These are phyloP conservation scores for Neurospora sublineolata DNA, from an alignment of 495 filamentous ascomycete species.

Conservation along the genomic window DNA sequence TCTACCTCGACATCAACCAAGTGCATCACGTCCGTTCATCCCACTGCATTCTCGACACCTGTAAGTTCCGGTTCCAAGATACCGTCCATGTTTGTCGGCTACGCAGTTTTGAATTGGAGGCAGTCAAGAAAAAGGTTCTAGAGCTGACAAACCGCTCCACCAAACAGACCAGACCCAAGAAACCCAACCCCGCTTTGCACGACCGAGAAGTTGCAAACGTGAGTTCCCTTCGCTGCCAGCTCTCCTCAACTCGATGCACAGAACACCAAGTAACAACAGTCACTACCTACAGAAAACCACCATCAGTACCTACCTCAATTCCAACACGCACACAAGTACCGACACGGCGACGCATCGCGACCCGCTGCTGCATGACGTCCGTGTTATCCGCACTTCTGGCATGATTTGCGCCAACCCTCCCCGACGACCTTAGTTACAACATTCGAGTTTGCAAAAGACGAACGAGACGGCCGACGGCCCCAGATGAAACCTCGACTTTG, in stretches of 20 bases:
- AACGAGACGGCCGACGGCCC: neutral
- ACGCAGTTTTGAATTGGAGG: neutral
- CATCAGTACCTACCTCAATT: neutral
- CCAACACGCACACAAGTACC: neutral
- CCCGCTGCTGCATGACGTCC: slow-evolving; percentile 2
- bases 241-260: neutral
- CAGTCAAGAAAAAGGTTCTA: neutral
- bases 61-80: neutral
- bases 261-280: neutral
- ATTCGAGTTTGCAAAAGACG: neutral
- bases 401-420: slow-evolving; percentile 2
- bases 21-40: neutral
- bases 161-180: neutral
- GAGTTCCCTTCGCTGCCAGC: neutral
- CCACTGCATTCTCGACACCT: neutral
- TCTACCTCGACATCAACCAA: neutral
- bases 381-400: neutral
- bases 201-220: neutral
- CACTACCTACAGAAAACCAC: neutral
- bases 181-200: neutral
- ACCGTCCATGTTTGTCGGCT: neutral
- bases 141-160: neutral
- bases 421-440: neutral
- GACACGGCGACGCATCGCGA: neutral
- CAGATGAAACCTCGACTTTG: slow-evolving; percentile 24